Base-by-base conservation (phyloP, 2,329 filamentous ascomycete genomes). In the Sporothrix brasiliensis region DNA sequence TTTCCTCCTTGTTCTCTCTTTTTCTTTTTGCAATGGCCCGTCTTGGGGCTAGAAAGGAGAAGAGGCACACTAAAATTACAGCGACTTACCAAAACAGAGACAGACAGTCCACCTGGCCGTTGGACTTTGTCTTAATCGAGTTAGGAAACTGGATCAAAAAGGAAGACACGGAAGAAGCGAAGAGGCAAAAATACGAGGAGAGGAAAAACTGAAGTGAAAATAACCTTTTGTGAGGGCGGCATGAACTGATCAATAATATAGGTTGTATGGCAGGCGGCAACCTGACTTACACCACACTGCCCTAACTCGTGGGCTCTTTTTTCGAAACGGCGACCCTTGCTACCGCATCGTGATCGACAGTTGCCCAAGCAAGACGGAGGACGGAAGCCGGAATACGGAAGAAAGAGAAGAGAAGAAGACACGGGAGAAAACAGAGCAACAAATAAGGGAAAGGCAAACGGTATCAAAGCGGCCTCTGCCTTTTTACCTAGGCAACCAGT, bases 271-370 rank as follows among this genome's bases (percentile, higher is more conserved):
- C 39, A 47, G 49, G 53, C 39, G 30, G 54, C 19, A 34, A 16
- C 16, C 10, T n/a, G n/a, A 47, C 58, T 47, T 27, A 47, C 21
- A 61, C 52, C 54, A 41, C 39, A 63, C n/a, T 27, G 58, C 24
- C 21, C 34, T 47, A 39, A 27, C 58, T 9, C 16, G 14, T 49
- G 49, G 19, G 4, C 49, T 50, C 49, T 65, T 6, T 50, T 65
- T 50, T 68, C 67, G 53, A 68, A 68, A 60, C 67, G 67, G 67
- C 66, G 67, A 54, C 27, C 39, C 27, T 19, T 47, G 27, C 44
- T 11, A 39, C 61, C 14, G 49, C 41, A 52, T 58, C 54, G 27
- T 52, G 67, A 69, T 69, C 67, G 67, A 53, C 67, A 24, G 39
- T 11, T 24, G 30, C 41, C 30, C 63, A 53, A 53, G 49, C 58